These are phyloP conservation scores for Lichtheimia hyalospora DNA, from an alignment of 371 early-diverging fungal genomes.

Conservation along the genomic window DNA sequence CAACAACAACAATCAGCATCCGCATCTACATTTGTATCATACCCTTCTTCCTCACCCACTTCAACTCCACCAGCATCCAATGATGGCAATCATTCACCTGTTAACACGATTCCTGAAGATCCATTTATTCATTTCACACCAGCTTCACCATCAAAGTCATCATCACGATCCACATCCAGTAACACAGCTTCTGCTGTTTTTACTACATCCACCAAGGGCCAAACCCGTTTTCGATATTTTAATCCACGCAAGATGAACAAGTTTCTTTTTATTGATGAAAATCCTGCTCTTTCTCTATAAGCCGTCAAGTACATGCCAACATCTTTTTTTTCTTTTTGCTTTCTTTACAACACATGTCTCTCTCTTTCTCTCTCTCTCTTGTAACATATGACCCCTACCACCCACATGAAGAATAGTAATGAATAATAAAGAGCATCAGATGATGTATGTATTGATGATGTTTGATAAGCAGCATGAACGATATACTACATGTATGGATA, in stretches of 20 bases:
- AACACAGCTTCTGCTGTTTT: neutral
- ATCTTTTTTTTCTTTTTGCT: neutral
- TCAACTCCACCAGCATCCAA: constrained; percentile 3
- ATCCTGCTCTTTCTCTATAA: constrained; percentile 18
- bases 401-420: too few species aligned
- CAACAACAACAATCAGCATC: neutral
- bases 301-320: too few species aligned
- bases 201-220: constrained; percentile 18
- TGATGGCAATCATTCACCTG: neutral
- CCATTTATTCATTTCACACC: neutral
- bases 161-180: neutral
- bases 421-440: too few species aligned
- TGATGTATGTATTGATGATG: too few species aligned
- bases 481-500: too few species aligned
- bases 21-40: neutral
- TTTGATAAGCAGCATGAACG: too few species aligned
- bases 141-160: neutral
- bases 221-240: constrained; percentile 50
- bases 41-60: constrained; percentile 8
- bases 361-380: too few species aligned
- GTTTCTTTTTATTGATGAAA: constrained; percentile 55
- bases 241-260: constrained; percentile 57
- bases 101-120: neutral
- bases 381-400: too few species aligned
- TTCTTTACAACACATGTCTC: too few species aligned